Evolutionary conservation across 768 basidiomycete species (phyloP).

Genomic region (Pisolithus marmoratus): DNA sequence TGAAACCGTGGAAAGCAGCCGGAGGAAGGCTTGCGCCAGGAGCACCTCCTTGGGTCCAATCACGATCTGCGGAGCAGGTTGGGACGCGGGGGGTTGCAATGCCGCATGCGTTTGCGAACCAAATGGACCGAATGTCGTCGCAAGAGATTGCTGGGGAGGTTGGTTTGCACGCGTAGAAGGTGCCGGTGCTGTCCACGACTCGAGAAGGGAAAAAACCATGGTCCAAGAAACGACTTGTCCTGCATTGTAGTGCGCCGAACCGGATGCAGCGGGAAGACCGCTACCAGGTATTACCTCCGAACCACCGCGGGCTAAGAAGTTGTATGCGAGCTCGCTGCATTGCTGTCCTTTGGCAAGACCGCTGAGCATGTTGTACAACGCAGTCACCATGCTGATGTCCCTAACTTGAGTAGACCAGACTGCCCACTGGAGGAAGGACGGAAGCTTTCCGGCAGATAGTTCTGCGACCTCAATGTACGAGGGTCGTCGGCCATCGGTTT

Average conservation of each 20-base stretch:
- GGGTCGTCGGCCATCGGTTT: conserved; percentile 33
- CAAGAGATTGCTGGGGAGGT: conserved; percentile 38
- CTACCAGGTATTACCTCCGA: conserved; percentile 64
- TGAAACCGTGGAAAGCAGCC: conserved; percentile 71
- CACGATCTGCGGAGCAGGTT: conserved; percentile 36
- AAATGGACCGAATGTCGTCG: conserved; percentile 25
- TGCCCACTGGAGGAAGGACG: conserved; percentile 85
- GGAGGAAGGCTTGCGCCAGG: conserved; percentile 76
- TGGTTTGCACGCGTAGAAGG: conserved; percentile 40
- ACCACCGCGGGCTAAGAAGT: conserved; percentile 78
- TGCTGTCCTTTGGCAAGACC: conserved; percentile 81
- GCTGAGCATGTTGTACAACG: conserved; percentile 83
- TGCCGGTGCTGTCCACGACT: conserved; percentile 63
- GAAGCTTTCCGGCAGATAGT: conserved; percentile 55
- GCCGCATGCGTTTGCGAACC: conserved; percentile 23
- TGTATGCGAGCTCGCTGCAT: conserved; percentile 82
- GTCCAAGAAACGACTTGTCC: conserved; percentile 72
- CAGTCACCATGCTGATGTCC: conserved; percentile 68
- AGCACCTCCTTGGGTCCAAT: conserved; percentile 69
- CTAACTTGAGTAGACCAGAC: conserved; percentile 77
- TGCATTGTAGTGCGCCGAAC: conserved; percentile 38
- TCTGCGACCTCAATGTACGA: conserved; percentile 59
- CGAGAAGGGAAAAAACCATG: conserved; percentile 67
- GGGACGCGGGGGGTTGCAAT: conserved; percentile 32
- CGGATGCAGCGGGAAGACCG: conserved; percentile 34